phyloP scores from a whole-genome alignment of 148 eudicot genomes.

The Chenopodium album region DNA sequence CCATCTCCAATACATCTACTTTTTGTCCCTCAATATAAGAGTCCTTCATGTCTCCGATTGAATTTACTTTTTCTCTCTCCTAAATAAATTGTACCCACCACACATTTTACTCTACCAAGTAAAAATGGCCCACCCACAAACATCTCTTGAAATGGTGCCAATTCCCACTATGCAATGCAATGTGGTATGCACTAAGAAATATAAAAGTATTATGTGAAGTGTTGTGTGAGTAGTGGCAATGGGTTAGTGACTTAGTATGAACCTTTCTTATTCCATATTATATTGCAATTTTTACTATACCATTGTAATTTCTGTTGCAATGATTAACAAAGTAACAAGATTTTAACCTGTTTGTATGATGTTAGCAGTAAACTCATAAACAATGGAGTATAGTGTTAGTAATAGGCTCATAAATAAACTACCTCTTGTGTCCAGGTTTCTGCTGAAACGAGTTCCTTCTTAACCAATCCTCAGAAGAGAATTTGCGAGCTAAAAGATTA shows the following conservation, averaged over 20 bases:
- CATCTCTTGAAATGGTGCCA: too few species aligned
- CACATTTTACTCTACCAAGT: too few species aligned
- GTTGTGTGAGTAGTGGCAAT: not conserved
- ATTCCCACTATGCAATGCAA: too few species aligned
- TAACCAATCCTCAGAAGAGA: constrained; percentile 10
- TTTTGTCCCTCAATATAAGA: too few species aligned
- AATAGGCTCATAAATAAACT: not conserved
- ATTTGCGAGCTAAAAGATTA: constrained; percentile 20
- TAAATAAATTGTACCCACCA: too few species aligned
- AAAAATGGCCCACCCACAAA: too few species aligned
- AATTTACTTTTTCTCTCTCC: too few species aligned
- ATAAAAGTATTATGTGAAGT: not conserved
- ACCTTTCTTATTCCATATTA: not conserved
- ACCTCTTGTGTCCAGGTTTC: constrained; percentile 11
- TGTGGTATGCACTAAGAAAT: too few species aligned
- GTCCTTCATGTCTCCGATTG: too few species aligned
- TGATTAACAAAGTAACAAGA: not conserved
- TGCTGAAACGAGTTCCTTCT: constrained; percentile 14
- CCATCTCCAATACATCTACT: too few species aligned
- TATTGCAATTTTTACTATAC: not conserved
- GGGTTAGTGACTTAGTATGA: not conserved
- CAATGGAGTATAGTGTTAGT: not conserved
- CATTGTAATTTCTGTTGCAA: not conserved
- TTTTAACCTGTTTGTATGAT: not conserved
- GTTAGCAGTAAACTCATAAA: not conserved